phyloP scores from a whole-genome alignment of 208 protist species.

The Phytomonas sp. region DNA sequence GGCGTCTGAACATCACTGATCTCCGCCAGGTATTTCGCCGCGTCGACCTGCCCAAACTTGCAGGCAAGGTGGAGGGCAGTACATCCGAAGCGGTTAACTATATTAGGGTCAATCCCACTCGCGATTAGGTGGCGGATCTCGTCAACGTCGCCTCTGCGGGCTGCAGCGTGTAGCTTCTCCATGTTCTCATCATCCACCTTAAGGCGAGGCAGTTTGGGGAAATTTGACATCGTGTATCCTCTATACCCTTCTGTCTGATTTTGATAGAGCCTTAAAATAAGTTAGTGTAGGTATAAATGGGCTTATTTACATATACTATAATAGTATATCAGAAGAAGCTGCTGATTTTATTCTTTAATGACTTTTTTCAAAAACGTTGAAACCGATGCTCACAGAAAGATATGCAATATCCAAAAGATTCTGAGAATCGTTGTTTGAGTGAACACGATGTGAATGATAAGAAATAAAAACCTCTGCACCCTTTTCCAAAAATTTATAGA shows the following conservation, averaged over 20 bases:
- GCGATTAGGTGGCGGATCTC: slow-evolving; percentile 71
- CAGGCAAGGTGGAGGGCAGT: slow-evolving; percentile 82
- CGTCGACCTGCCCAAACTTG: slow-evolving; percentile 69
- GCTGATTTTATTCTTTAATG: not conserved
- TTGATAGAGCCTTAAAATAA: not conserved
- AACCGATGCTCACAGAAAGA: not conserved
- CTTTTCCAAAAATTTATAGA: not conserved
- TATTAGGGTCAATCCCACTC: slow-evolving; percentile 53
- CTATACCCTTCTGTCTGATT: not conserved
- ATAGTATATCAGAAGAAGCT: not conserved
- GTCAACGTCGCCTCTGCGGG: slow-evolving; percentile 68
- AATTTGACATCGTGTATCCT: slow-evolving; percentile 34
- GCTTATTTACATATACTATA: slow-evolving; percentile 3
- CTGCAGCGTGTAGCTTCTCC: slow-evolving; percentile 80
- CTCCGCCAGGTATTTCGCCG: slow-evolving; percentile 52
- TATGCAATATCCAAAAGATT: no score
- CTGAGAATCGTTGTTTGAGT: no score
- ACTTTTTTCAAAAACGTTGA: not conserved
- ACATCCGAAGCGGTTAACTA: slow-evolving; percentile 81
- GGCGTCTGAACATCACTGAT: slow-evolving; percentile 40
- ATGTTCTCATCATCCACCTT: slow-evolving; percentile 85
- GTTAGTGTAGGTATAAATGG: not conserved
- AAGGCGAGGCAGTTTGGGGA: slow-evolving; percentile 52
- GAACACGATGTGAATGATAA: no score
- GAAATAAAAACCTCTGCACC: no score